Conservation (phyloP, 2,329 filamentous ascomycete genomes). For the Fusarium coicis region DNA sequence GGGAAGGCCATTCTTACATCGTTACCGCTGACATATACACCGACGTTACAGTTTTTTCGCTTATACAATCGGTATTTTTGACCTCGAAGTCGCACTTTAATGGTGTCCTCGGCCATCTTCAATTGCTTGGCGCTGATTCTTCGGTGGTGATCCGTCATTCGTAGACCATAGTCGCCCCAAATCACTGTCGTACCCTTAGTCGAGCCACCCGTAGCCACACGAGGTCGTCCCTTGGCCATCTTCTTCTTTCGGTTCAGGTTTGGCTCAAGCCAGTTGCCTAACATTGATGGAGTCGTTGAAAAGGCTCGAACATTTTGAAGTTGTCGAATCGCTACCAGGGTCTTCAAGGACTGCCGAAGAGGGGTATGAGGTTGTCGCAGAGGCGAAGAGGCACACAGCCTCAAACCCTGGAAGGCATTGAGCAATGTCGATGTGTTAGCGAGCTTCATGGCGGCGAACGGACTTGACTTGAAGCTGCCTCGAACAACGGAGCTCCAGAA, state of each 20-base stretch:
- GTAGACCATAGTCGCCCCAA: conserved; percentile 95
- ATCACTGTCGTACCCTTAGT: conserved; percentile 93
- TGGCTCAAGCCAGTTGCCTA: conserved; percentile 85
- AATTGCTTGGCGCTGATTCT: conserved; percentile 88
- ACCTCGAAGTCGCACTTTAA: conserved; percentile 86
- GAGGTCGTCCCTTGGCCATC: conserved; percentile 90
- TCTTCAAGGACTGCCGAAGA: conserved; percentile 44
- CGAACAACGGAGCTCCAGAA: conserved; percentile 47
- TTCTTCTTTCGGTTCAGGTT: conserved; percentile 79
- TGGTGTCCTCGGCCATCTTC: conserved; percentile 92
- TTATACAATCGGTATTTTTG: conserved; percentile 94
- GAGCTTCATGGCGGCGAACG: conserved; percentile 58
- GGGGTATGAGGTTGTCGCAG: conserved; percentile 53
- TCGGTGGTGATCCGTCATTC: conserved; percentile 93
- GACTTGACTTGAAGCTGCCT: conserved; percentile 39
- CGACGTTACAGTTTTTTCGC: conserved; percentile 89
- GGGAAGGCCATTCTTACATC: conserved; percentile 66
- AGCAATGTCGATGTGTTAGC: conserved; percentile 57
- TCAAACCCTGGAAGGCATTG: conserved; percentile 63
- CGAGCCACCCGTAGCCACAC: conserved; percentile 90
- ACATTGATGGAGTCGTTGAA: conserved; percentile 70
- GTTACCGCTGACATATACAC: conserved; percentile 95
- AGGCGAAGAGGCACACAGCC: conserved; percentile 54
- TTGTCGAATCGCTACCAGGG: conserved; percentile 48
- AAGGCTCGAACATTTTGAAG: conserved; percentile 71